Evolutionary conservation across 208 protist genomes (phyloP).

Genomic region (Strigomonas culicis): DNA sequence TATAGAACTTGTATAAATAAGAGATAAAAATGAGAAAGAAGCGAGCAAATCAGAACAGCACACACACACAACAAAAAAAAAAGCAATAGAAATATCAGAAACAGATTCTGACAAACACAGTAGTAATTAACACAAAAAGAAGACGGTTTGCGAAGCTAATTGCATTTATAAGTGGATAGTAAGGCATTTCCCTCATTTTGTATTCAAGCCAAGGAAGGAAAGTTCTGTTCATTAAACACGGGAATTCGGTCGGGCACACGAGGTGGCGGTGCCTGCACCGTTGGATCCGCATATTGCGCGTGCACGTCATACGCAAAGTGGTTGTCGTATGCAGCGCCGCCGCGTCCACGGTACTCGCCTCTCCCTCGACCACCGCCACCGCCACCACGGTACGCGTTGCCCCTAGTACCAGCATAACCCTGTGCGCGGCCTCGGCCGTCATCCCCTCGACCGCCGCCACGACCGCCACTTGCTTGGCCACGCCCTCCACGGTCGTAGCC

Average conservation of each 20-base stretch:
- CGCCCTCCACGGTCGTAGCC: constrained; percentile 1
- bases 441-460: constrained; percentile 1
- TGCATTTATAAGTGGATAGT: too few species aligned
- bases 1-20: constrained; percentile 6
- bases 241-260: constrained; percentile 9
- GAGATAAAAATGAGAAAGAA: constrained; percentile 6
- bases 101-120: too few species aligned
- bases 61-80: constrained; percentile 2
- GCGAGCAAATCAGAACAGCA: constrained; percentile 1
- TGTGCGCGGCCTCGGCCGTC: constrained; percentile 1
- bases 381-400: constrained; percentile 7
- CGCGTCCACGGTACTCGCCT: constrained; percentile 15
- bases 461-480: constrained; percentile 3
- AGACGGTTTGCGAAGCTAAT: too few species aligned
- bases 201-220: constrained; percentile 21
- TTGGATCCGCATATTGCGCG: not conserved
- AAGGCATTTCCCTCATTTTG: too few species aligned
- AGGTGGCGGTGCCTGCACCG: constrained; percentile 5
- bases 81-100: not conserved
- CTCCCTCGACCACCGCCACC: constrained; percentile 6
- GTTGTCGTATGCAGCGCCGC: not conserved
- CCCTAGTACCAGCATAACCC: constrained; percentile 1
- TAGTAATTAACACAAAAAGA: too few species aligned
- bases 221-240: constrained; percentile 22
- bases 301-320: too few species aligned